phyloP scores from a whole-genome alignment of 345 rosid species.

The Populus tremula region DNA sequence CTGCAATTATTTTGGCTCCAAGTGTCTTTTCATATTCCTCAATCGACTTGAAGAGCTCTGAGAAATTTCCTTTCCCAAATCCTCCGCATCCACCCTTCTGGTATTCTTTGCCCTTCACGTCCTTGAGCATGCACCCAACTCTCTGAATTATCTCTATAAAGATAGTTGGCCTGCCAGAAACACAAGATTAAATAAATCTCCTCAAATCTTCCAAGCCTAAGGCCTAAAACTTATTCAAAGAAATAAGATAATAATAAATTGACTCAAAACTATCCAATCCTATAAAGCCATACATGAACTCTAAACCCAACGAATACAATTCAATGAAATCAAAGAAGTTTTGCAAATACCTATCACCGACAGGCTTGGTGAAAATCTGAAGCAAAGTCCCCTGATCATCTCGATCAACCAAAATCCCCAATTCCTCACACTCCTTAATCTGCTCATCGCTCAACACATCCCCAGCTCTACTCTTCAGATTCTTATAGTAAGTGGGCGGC shows the following conservation, averaged over 20 bases:
- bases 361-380: constrained; percentile 93
- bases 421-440: constrained; percentile 81
- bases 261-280: not conserved
- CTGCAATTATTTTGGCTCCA: constrained; percentile 47
- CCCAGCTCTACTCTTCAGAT: constrained; percentile 65
- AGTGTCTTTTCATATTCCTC: constrained; percentile 91
- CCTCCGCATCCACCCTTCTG: constrained; percentile 97
- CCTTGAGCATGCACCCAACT: constrained; percentile 71
- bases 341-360: constrained; percentile 68
- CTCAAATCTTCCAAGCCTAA: not conserved
- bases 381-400: constrained; percentile 96
- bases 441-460: constrained; percentile 74
- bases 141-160: constrained; percentile 94
- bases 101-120: constrained; percentile 61
- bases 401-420: constrained; percentile 87
- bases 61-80: constrained; percentile 91
- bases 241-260: not conserved
- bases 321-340: not conserved
- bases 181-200: not conserved
- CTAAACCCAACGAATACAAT: not conserved
- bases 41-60: constrained; percentile 88
- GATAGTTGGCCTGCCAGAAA: constrained; percentile 71
- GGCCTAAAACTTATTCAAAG: not conserved
- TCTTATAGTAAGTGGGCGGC: constrained; percentile 76
- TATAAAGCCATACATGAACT: not conserved